Evolutionary conservation across 441 rosid genomes (phyloP), one percentile per base, ranked within the genome.

Genomic region (Dalechampia spathulata): DNA sequence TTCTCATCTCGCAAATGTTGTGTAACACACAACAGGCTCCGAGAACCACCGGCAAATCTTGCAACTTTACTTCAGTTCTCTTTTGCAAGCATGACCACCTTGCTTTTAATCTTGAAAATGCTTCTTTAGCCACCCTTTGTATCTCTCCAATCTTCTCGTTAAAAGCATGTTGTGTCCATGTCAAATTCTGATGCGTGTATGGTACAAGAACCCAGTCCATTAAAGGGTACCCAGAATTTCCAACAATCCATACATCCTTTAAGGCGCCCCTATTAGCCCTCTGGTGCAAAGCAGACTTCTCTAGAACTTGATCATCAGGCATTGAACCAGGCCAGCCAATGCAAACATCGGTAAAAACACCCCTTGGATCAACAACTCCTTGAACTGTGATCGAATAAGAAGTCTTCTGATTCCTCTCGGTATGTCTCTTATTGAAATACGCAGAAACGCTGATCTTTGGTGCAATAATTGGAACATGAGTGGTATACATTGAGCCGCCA

Each of bases 311-410:
- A 25, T 89, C 97, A 42, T 86, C 90, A 1, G 80, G 63, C 77
- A 86, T 78, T 6, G 97, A 89, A 0, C 97, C 97, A 0, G 97
- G 97, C 86, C 85, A 82, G 3, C 97, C 97, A 41, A 89, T 86
- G 65, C 90, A 86, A 1, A 82, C 82, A 45, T 89, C 97, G 21
- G 83, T 78, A 73, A 89, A 89, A 40, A 75, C 73, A 5, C 95
- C 92, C 10, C 60, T 71, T 4, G 80, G 68, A 72, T 86, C 86
- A 13, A 86, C 86, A 0, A 89, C 95, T 28, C 97, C 97, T 54
- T 89, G 97, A 0, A 86, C 80, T 0, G 97, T 84, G 2, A 90
- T 83, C 8, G 95, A 90, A 56, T 90, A 90, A 15, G 93, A 84
- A 9, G 95, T 75, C 74, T 83, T 90, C 74, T 84, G 95, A 43